Evolutionary conservation across 2,329 filamentous ascomycete genomes (phyloP), one percentile per base, ranked within the genome.

Genomic region (Neofusicoccum kwambonambiense): DNA sequence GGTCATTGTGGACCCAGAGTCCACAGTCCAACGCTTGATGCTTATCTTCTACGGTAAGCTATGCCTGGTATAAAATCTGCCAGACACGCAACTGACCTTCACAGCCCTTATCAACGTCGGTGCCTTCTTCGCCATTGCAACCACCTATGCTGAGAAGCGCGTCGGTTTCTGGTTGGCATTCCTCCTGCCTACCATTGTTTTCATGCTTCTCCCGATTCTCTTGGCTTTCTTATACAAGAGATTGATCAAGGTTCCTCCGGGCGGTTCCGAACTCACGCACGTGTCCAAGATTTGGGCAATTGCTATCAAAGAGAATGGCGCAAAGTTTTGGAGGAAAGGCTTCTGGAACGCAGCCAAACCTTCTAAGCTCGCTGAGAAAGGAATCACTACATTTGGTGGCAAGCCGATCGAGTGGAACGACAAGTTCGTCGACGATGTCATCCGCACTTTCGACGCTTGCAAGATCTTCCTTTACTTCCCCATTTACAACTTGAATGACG

Each of bases 1-100:
- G 64, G 79, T 81, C 35, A 77, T 83, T 35, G 78, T 83, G 15
- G 81, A 83, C 58, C 81, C 81, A 0, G 80, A 81, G 67, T 73
- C 75, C 2, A 83, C 81, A 0, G 72, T 80, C 2, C 76, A 74
- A 31, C 71, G 76, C 3, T 72, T 74, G 8, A 73, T 75, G 72
- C 67, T 78, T 0, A 68, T 75, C 17, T 79, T 78, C 66, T 79
- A 79, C 49, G 69, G 70, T 65, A 17, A 42, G 63, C 27, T 9
- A 13, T 35, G 4, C 13, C 44, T 9, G 7, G 12, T 9, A 22
- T 12, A 31, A n/a, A 6, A n/a, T 5, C 5, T 1, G 4, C 13
- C 0, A 9, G 27, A 35, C 7, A n/a, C n/a, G 27, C 5, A 31
- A 47, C 50, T 64, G 13, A 64, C 17, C 13, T 22, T 12, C n/a